Percentiles rank a stretch among this genome's conserved stretches.
These are phyloP conservation scores for Alternaria burnsii DNA, from an alignment of 2,329 filamentous ascomycete genomes.

Conservation along the genomic window DNA sequence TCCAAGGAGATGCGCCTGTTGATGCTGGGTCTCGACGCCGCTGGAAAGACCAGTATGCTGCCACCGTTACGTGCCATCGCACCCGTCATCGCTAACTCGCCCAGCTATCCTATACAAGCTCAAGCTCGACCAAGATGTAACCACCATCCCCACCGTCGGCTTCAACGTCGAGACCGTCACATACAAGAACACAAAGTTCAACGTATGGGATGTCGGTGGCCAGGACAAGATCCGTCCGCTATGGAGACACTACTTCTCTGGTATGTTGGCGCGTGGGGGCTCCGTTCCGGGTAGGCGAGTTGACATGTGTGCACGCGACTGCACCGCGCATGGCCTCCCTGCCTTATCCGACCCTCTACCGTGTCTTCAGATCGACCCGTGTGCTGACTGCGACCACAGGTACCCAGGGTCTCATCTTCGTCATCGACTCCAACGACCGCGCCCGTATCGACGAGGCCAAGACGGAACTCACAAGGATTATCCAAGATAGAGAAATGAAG, in stretches of 20 bases:
- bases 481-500: constrained; percentile 98
- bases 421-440: constrained; percentile 98
- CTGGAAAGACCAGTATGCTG: constrained; percentile 84
- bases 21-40: constrained; percentile 97
- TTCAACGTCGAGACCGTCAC: constrained; percentile 99
- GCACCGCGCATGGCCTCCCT: constrained; percentile 23
- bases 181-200: constrained; percentile 99
- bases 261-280: constrained; percentile 55
- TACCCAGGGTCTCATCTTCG: constrained; percentile 99
- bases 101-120: constrained; percentile 96
- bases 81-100: constrained; percentile 24
- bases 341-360: not conserved
- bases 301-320: constrained; percentile 21
- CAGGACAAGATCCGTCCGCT: constrained; percentile 99
- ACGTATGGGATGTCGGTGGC: constrained; percentile 99
- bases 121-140: constrained; percentile 99
- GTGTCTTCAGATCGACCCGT: constrained; percentile 8
- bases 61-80: not conserved
- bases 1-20: constrained; percentile 98
- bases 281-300: constrained; percentile 45
- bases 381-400: constrained; percentile 51
- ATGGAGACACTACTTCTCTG: constrained; percentile 99
- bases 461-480: constrained; percentile 96
- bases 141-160: constrained; percentile 98
- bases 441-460: constrained; percentile 97